Evolutionary conservation across 139 green algal species (phyloP), one percentile per base, ranked within the genome.

Genomic region (Auxenochlorella pyrenoidosa): DNA sequence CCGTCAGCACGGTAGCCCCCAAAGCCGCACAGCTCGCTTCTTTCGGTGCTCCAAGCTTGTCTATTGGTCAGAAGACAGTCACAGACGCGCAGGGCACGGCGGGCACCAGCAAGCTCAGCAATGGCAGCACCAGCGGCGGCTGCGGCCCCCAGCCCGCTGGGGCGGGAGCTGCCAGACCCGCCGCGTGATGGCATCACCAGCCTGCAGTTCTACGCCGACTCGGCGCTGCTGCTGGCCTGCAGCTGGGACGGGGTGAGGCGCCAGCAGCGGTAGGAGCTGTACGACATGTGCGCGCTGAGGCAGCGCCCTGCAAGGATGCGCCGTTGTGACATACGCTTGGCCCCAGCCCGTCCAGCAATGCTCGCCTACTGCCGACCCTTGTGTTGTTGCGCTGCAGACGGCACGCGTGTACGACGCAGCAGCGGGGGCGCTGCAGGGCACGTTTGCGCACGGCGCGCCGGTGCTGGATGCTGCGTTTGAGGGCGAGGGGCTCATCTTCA

Each of bases 391-490:
- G 51, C n/a, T 90, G 83, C 91, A 95, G 91, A 91, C 75, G 0
- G 82, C 90, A 0, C 88, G 94, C 21, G 54, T 98, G 21, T 98
- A 98, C 75, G 95, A 98, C 59, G 89, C 83, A 3, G 59, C 47
- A 0, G 66, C 83, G 5, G 84, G 91, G 44, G 59, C 40, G 22
- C 68, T 92, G 18, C 89, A 88, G 30, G 90, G 84, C 51, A 94
- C 82, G 1, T 94, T 91, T 75, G 28, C 47, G 8, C 91, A 93
- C n/a, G 71, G 82, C 10, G 90, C 91, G 0, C 96, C 96, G 0
- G 79, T 97, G 43, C 90, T 98, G 65, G 95, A 97, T 83, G 92
- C 90, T 12, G 88, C 80, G 38, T 97, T 97, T 75, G 90, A 94
- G 36, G 91, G 91, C 40, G 89, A 96, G 28, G 85, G 54, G 24